Percentiles rank a stretch among this genome's conserved stretches.
Conservation (phyloP, 768 basidiomycete species). For the Mycena maculata region DNA sequence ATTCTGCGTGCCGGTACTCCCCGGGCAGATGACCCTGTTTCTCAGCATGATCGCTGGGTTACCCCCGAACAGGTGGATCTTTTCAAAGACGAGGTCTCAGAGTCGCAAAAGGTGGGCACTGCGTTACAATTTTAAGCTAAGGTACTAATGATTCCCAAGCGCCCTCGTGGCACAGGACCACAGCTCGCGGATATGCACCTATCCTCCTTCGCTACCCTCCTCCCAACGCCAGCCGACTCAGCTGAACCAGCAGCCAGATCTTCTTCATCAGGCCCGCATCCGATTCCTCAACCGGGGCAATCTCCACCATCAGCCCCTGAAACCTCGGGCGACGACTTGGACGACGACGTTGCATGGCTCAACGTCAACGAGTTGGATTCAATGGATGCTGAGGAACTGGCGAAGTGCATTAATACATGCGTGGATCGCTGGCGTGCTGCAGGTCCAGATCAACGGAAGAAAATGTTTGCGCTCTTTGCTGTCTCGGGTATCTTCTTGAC, state of each 20-base stretch:
- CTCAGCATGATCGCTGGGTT: background rate
- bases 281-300: background rate
- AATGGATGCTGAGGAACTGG: conserved; percentile 22
- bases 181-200: no score
- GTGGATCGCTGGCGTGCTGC: conserved; percentile 32
- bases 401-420: conserved; percentile 29
- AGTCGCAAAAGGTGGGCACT: no score
- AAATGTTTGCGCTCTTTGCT: conserved; percentile 39
- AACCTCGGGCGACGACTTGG: background rate
- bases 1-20: background rate
- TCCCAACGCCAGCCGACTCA: no score
- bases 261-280: no score
- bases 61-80: conserved; percentile 1
- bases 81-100: conserved; percentile 27
- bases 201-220: no score
- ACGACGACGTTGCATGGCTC: conserved; percentile 33
- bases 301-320: background rate
- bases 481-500: conserved; percentile 40
- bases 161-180: no score
- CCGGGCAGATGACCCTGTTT: conserved; percentile 8
- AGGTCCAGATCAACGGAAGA: conserved; percentile 32
- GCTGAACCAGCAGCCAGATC: no score
- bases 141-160: background rate
- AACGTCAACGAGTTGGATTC: conserved; percentile 29
- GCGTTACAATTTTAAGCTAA: background rate